phyloP scores from a whole-genome alignment of 352 stramenopile species.

The Paralagenidium karlingii region DNA sequence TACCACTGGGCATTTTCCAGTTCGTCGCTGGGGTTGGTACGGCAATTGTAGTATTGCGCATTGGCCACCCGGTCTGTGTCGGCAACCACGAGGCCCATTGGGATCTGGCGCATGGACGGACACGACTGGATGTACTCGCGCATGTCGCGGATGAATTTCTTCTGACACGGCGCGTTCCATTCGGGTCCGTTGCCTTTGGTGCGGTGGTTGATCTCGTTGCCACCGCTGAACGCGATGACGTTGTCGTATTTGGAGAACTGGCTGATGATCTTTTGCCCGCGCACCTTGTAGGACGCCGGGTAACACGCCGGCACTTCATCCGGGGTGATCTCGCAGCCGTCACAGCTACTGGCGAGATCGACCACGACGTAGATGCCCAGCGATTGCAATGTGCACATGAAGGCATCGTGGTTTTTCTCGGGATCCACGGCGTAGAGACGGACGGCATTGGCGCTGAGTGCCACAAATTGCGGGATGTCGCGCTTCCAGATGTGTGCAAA shows the following conservation, averaged over 20 bases:
- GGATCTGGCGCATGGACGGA: slow-evolving; percentile 40
- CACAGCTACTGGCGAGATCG: slow-evolving; percentile 45
- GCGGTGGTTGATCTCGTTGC: slow-evolving; percentile 77
- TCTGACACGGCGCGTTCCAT: slow-evolving; percentile 74
- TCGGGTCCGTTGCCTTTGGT: slow-evolving; percentile 20
- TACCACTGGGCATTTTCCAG: slow-evolving; percentile 78
- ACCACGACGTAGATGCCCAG: slow-evolving; percentile 71
- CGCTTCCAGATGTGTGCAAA: slow-evolving; percentile 49
- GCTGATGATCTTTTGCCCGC: slow-evolving; percentile 68
- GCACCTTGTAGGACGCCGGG: slow-evolving; percentile 45
- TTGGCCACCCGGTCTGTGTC: slow-evolving; percentile 47
- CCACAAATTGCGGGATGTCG: slow-evolving; percentile 53
- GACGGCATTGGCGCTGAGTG: slow-evolving; percentile 61
- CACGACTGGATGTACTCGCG: slow-evolving; percentile 51
- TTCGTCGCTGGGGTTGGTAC: slow-evolving; percentile 31
- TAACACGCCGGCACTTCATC: slow-evolving; percentile 41
- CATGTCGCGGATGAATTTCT: slow-evolving; percentile 85
- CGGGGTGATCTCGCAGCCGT: slow-evolving; percentile 47
- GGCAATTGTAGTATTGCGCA: slow-evolving; percentile 76
- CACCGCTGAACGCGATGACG: slow-evolving; percentile 56
- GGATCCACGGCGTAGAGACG: slow-evolving; percentile 76
- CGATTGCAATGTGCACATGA: slow-evolving; percentile 73
- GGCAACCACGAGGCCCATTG: slow-evolving; percentile 60
- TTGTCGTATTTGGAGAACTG: slow-evolving; percentile 79
- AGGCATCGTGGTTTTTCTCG: slow-evolving; percentile 49